Evolutionary conservation across 164 flowering plant species (phyloP).

Genomic region (Amborella trichopoda): DNA sequence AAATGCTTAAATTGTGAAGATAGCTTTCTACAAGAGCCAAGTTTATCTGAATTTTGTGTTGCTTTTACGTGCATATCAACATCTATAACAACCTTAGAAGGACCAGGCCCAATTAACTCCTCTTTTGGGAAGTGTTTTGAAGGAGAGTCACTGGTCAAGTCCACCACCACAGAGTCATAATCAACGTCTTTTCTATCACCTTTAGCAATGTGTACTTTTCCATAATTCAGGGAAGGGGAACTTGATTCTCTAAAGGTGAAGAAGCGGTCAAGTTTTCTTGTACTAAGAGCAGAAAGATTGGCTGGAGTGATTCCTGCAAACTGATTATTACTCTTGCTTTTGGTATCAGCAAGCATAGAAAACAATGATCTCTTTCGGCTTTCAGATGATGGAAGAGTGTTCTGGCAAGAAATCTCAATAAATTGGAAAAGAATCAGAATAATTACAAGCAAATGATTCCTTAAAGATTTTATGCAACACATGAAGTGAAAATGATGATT

Average conservation of each 20-base stretch:
- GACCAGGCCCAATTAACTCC: slow-evolving; percentile 18
- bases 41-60: slow-evolving; percentile 3
- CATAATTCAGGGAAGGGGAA: slow-evolving; percentile 13
- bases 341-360: slow-evolving; percentile 17
- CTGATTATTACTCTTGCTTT: slow-evolving; percentile 16
- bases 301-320: slow-evolving; percentile 57
- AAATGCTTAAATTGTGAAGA: slow-evolving; percentile 2
- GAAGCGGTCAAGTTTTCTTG: slow-evolving; percentile 9
- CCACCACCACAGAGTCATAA: slow-evolving; percentile 20
- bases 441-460: no score
- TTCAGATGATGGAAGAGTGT: no score
- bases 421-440: no score
- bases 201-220: slow-evolving; percentile 8
- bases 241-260: slow-evolving; percentile 17
- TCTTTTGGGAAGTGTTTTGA: slow-evolving; percentile 17
- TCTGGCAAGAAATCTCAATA: no score
- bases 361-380: no score
- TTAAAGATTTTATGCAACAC: no score
- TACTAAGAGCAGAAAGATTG: slow-evolving; percentile 43
- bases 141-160: slow-evolving; percentile 21
- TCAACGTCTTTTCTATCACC: slow-evolving; percentile 7
- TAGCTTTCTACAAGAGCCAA: slow-evolving; percentile 5
- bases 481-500: no score
- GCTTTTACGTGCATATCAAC: slow-evolving; percentile 12
- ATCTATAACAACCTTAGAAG: slow-evolving; percentile 40